Conservation (phyloP, 768 basidiomycete species). For the Boletus rex-veris region DNA sequence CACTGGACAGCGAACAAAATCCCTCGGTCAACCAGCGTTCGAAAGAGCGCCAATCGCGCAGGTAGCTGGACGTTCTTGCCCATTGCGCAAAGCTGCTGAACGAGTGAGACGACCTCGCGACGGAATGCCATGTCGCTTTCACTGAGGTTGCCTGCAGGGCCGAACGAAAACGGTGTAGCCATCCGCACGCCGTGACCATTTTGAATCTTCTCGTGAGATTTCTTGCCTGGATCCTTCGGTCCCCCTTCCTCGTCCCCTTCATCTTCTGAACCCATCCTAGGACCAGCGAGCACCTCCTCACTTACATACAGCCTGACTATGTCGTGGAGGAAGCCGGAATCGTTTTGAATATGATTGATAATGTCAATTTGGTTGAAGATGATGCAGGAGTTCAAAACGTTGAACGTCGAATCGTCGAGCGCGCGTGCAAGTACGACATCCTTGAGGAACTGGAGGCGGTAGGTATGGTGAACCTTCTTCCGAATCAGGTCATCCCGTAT, state of each 20-base stretch:
- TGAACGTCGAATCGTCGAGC: slow-evolving; percentile 95
- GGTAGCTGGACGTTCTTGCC: slow-evolving; percentile 95
- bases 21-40: slow-evolving; percentile 82
- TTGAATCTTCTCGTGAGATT: slow-evolving; percentile 39
- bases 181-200: slow-evolving; percentile 28
- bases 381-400: slow-evolving; percentile 94
- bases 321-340: slow-evolving; percentile 70
- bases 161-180: slow-evolving; percentile 45
- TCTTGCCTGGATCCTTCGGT: slow-evolving; percentile 34
- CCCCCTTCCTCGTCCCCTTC: slow-evolving; percentile 23
- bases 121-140: slow-evolving; percentile 54
- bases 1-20: slow-evolving; percentile 90
- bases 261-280: slow-evolving; percentile 29
- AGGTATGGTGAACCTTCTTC: slow-evolving; percentile 93
- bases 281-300: slow-evolving; percentile 56
- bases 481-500: slow-evolving; percentile 74
- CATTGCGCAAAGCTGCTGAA: slow-evolving; percentile 93
- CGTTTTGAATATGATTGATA: slow-evolving; percentile 81
- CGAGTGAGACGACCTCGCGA: slow-evolving; percentile 77
- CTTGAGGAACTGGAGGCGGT: slow-evolving; percentile 95
- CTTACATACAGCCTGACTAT: slow-evolving; percentile 75
- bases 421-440: slow-evolving; percentile 95
- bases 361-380: slow-evolving; percentile 99
- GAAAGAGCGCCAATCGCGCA: slow-evolving; percentile 80
- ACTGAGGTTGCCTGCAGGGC: slow-evolving; percentile 53